Evolutionary conservation across 2,329 filamentous ascomycete genomes (phyloP), one percentile per base, ranked within the genome.

Genomic region (Harringtonia aguacate): DNA sequence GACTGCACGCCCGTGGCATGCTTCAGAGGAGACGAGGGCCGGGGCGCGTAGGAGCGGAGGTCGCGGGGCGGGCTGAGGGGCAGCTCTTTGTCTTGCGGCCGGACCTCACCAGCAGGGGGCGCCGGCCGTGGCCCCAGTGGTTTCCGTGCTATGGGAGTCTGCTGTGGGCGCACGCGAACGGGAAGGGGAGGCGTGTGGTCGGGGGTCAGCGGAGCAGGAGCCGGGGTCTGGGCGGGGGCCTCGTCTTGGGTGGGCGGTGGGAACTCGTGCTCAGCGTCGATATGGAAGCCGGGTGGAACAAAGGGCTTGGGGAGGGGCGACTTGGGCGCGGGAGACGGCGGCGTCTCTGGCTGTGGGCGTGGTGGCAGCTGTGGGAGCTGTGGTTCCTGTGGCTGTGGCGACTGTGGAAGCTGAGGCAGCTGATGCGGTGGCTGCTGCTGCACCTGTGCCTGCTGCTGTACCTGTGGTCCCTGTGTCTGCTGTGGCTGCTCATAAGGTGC

Each of bases 221-320:
- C 15, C 22, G 24, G 21, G 14, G 22, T 28, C 8, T n/a, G 36
- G 27, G 20, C 20, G 8, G 20, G 4, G 12, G 37, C 17, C 20
- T 20, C 18, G 18, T 27, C 21, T 13, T 34, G 21, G 41, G 14
- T 20, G 10, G 41, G 21, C 4, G 21, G n/a, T 15, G 29, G 38
- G 22, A 44, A 43, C 20, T 21, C 38, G 24, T 46, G 47, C 10
- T 20, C 17, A 14, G 33, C 20, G 33, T 51, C 49, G 5, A 49
- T 34, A 6, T 36, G 47, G 30, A 46, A 51, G 2, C 49, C 49
- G 1, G 47, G 47, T 9, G 49, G 49, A 2, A 51, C 39, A 45
- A 46, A 51, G 1, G 47, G 47, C 9, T 43, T 14, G 2, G 22
- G 38, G 20, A 5, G 10, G 15, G 20, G n/a, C 18, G 18, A 34